A percentile compares a stretch with the other conserved stretches of the same genome.
Conservation (phyloP, 768 basidiomycete genomes). For the Kwoniella shandongensis region DNA sequence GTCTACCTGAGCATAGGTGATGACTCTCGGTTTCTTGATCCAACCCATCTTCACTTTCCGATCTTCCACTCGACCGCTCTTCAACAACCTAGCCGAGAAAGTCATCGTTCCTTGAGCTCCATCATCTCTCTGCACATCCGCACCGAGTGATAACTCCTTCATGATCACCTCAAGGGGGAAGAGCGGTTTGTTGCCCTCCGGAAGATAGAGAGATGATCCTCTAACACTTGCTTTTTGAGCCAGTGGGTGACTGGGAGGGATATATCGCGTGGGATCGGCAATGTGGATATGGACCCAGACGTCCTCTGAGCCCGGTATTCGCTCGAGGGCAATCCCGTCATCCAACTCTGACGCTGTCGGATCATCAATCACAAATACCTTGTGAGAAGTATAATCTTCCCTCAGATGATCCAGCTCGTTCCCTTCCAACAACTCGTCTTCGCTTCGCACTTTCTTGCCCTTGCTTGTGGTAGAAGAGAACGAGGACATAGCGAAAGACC, state of each 20-base stretch:
- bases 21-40: conserved; percentile 65
- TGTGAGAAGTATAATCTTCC: conserved; percentile 38
- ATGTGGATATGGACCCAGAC: conserved; percentile 88
- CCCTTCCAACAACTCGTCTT: conserved; percentile 26
- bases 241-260: conserved; percentile 69
- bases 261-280: conserved; percentile 80
- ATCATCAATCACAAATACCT: conserved; percentile 87
- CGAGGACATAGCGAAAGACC: conserved; percentile 14
- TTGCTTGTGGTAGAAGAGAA: too few species aligned
- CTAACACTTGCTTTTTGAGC: conserved; percentile 62
- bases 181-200: conserved; percentile 67
- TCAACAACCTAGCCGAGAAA: conserved; percentile 72
- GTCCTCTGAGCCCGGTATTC: conserved; percentile 60
- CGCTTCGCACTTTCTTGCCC: not conserved
- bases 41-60: conserved; percentile 69
- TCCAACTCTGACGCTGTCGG: conserved; percentile 78
- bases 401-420: conserved; percentile 39
- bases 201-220: conserved; percentile 64
- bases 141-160: conserved; percentile 59
- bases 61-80: conserved; percentile 65
- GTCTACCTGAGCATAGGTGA: conserved; percentile 73
- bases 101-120: conserved; percentile 66
- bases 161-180: conserved; percentile 61
- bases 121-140: conserved; percentile 29
- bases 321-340: conserved; percentile 84